Evolutionary conservation across 441 rosid genomes (phyloP), one percentile per base, ranked within the genome.

Genomic region (Gossypium schwendimanii): DNA sequence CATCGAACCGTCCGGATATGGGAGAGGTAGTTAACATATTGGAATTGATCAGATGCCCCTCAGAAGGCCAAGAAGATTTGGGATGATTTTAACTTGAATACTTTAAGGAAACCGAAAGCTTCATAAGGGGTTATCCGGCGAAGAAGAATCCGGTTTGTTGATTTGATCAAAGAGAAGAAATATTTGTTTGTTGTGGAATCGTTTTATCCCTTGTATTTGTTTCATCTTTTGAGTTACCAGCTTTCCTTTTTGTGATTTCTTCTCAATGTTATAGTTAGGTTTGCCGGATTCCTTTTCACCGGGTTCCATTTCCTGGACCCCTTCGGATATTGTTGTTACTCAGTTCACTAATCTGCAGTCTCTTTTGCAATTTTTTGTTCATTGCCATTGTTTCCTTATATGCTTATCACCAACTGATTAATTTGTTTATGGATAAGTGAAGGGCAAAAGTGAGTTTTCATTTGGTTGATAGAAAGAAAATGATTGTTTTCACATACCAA

Each of bases 1-100:
- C 97, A 53, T 94, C 98, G 6, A 90, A 91, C 84, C 84, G 98
- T 71, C 98, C 97, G 1, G 96, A 94, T 33, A 94, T 94, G 98
- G 93, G 86, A 33, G 98, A 94, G 80, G 97, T 90, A 15, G 94
- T 91, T 67, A 92, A 92, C 74, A 94, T 94, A 74, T 77, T 92
- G 91, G 97, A 93, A 74, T 77, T 91, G 76, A 89, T 94, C 79
- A 88, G 95, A 77, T 91, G 98, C 74, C 97, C 97, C 73, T 89
- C 92, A 44, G 97, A 90, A 79, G 96, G 92, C 64, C 88, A 87
- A 68, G 96, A 85, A 72, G 93, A 91, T 61, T 78, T 80, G 82
- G 85, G 79, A 49, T 86, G 86, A 76, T 69, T 71, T 60, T 67
- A 77, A 77, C 41, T 53, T 53, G 39, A 58, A 68, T 62, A 54